Conservation (phyloP, 2,329 filamentous ascomycete species). For the Sclerotinia glacialis region DNA sequence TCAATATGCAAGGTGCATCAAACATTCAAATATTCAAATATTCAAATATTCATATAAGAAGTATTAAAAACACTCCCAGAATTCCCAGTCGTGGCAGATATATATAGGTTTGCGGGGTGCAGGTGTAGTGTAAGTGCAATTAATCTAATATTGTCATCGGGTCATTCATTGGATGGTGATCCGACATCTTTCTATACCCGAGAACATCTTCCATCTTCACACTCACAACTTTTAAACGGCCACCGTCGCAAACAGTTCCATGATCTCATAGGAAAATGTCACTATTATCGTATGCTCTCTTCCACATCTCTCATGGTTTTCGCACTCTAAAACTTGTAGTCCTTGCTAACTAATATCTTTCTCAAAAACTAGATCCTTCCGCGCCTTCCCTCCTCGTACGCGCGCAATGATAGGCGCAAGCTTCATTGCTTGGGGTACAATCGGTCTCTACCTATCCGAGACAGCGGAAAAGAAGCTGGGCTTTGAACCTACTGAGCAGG, state of each 20-base stretch:
- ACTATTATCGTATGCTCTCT: constrained; percentile 9
- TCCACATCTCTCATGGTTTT: neutral
- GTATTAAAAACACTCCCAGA: neutral
- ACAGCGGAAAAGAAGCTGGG: constrained; percentile 70
- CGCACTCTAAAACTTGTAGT: neutral
- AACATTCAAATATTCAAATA: too few relatives aligned
- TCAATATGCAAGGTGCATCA: neutral
- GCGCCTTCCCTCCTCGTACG: constrained; percentile 65
- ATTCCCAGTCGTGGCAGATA: neutral
- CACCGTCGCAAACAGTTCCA: neutral
- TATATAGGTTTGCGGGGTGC: neutral
- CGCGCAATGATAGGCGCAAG: constrained; percentile 70
- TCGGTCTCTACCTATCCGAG: constrained; percentile 72
- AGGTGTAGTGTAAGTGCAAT: too few relatives aligned
- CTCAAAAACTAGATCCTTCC: constrained; percentile 49
- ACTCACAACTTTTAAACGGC: neutral
- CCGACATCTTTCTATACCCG: neutral
- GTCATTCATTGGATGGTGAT: neutral
- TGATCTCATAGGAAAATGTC: neutral
- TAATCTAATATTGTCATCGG: neutral
- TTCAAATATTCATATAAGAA: neutral
- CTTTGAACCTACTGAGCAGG: constrained; percentile 68
- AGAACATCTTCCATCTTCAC: neutral
- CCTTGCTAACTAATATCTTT: neutral
- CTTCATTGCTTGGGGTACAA: constrained; percentile 71